A percentile compares a stretch with the other conserved stretches of the same genome.
Conservation (phyloP, 495 filamentous ascomycete species). For the Penicillium lividum region DNA sequence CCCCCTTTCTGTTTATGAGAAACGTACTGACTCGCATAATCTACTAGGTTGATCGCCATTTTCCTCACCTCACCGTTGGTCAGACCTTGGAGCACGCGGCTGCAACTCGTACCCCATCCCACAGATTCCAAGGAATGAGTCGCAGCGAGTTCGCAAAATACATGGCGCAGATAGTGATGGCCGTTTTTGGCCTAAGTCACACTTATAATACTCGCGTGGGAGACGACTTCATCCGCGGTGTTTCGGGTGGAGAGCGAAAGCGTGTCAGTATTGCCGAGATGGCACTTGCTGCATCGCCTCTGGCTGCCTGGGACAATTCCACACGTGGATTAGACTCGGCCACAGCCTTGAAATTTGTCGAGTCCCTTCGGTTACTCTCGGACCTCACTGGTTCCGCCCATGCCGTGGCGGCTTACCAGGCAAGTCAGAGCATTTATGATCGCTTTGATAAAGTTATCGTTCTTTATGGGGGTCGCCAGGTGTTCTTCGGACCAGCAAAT, state of each 20-base stretch:
- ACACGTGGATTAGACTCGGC: constrained; percentile 79
- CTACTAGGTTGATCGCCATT: constrained; percentile 69
- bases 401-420: constrained; percentile 83
- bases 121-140: constrained; percentile 45
- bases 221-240: constrained; percentile 77
- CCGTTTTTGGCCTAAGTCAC: constrained; percentile 74
- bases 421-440: constrained; percentile 79
- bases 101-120: constrained; percentile 53
- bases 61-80: constrained; percentile 77
- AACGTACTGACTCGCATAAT: not conserved
- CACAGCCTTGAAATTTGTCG: constrained; percentile 77
- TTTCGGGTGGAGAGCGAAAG: constrained; percentile 81
- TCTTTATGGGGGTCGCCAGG: constrained; percentile 63
- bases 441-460: constrained; percentile 63
- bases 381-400: constrained; percentile 67
- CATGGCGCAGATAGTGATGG: constrained; percentile 67
- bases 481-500: constrained; percentile 63
- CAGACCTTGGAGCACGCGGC: constrained; percentile 81
- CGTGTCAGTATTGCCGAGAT: constrained; percentile 79
- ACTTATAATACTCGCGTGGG: constrained; percentile 77
- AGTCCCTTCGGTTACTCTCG: constrained; percentile 64
- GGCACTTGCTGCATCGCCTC: constrained; percentile 60
- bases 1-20: constrained; percentile 12
- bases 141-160: constrained; percentile 42
- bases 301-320: constrained; percentile 78